phyloP scores from a whole-genome alignment of 2,329 filamentous ascomycete species.

The Pseudogymnoascus sp. region DNA sequence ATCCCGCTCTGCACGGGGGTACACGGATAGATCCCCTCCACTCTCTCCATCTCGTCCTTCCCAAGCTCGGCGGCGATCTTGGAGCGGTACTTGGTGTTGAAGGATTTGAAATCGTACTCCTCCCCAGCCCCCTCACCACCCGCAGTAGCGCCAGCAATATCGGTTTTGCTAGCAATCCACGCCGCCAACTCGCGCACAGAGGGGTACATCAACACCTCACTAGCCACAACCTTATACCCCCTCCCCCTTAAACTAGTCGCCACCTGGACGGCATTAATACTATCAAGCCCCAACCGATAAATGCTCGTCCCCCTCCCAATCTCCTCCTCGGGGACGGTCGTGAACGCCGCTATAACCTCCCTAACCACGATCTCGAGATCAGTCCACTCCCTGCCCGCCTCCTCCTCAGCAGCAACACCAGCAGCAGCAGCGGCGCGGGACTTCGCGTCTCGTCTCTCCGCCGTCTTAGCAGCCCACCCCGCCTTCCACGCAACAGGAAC shows the following conservation, averaged over 20 bases:
- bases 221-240: conserved; percentile 52
- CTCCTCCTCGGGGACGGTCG: conserved; percentile 38
- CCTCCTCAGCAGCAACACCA: background rate
- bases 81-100: conserved; percentile 37
- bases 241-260: conserved; percentile 56
- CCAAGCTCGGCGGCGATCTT: conserved; percentile 3
- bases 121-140: conserved; percentile 5
- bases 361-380: conserved; percentile 34
- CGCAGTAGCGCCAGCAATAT: too few relatives aligned
- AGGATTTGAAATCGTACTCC: conserved; percentile 40
- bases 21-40: conserved; percentile 64
- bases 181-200: conserved; percentile 32
- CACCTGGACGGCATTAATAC: conserved; percentile 77
- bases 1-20: conserved; percentile 75
- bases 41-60: conserved; percentile 19
- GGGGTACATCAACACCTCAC: conserved; percentile 64
- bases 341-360: conserved; percentile 43
- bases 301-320: conserved; percentile 62
- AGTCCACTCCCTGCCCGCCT: conserved; percentile 14
- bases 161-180: conserved; percentile 14
- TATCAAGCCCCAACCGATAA: conserved; percentile 83
- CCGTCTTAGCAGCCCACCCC: conserved; percentile 15
- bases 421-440: background rate
- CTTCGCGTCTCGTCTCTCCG: background rate
- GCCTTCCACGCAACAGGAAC: conserved; percentile 18